Evolutionary conservation across 140 eudicot genomes (phyloP), one percentile per base, ranked within the genome.

Genomic region (Senecio squalidus): DNA sequence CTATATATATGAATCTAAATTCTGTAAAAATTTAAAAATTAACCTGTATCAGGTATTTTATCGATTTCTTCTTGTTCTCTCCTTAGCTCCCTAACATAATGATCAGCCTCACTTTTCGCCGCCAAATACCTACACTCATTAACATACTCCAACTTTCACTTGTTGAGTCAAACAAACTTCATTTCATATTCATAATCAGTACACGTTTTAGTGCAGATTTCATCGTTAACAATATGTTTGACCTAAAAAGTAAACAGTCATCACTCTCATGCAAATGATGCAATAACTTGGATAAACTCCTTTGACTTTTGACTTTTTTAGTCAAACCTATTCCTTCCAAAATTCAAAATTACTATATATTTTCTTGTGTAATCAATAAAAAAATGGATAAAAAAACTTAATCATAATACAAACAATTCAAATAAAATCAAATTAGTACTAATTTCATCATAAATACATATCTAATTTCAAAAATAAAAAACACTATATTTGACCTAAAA

Each of bases 71-170:
- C 94, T 60, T 91, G 77, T 62, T 91, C 98, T 57, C 98, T 83
- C 39, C 34, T 78, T 48, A 84, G 67, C 69, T 91, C 98, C 40
- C 76, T 86, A 58, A 4, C 25, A 43, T 91, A 91, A 59, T 91
- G 98, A 79, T 91, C 98, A 5, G 96, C 86, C 60, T 91, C 98
- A 28, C 98, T 84, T 73, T 91, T 86, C 3, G 98, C 98, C 7
- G 98, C 96, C 60, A 91, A 57, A 67, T 91, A 91, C 69, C 98
- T 91, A 36, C n/a, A n/a, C 2, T 54, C 67, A 50, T 58, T 58
- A 58, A 48, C 58, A 27, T 10, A n/a, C n/a, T 60, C 27, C 30
- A 21, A 36, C 34, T 36, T 36, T 48, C 20, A 31, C 34, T 29
- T 59, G 23, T 15, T 11, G 8, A 55, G 63, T 55, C 72, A 28